Percentiles rank a stretch among this genome's conserved stretches.
phyloP scores from a whole-genome alignment of 2,329 filamentous ascomycete genomes.

The Phialophora macrospora region DNA sequence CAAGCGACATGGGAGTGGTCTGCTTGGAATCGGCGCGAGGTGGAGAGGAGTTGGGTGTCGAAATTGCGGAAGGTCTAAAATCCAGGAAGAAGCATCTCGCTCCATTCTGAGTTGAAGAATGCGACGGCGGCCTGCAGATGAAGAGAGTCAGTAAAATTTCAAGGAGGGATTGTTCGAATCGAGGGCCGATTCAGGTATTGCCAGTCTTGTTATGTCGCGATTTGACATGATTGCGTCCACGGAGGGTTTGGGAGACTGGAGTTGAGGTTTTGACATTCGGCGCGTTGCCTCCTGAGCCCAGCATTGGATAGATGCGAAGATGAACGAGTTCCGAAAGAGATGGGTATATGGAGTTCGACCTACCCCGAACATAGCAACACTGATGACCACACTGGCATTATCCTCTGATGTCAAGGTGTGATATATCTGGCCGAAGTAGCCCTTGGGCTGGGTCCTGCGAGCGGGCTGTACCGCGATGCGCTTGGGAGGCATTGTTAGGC shows the following conservation, averaged over 20 bases:
- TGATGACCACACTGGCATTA: conserved; percentile 71
- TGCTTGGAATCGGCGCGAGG: neutral
- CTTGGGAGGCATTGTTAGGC: conserved; percentile 66
- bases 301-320: neutral
- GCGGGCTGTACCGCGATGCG: conserved; percentile 59
- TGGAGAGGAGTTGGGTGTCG: conserved; percentile 8
- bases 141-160: conserved; percentile 22
- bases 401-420: conserved; percentile 68
- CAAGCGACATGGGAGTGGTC: neutral
- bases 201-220: neutral
- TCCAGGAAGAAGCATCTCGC: conserved; percentile 69
- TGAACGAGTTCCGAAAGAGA: neutral
- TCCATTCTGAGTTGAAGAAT: conserved; percentile 70
- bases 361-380: conserved; percentile 71
- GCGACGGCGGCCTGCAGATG: conserved; percentile 63
- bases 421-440: conserved; percentile 65
- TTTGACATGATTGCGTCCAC: neutral
- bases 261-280: neutral
- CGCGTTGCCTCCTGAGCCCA: neutral
- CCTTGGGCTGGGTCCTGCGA: conserved; percentile 50
- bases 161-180: neutral
- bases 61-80: conserved; percentile 18
- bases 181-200: neutral
- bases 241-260: neutral
- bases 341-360: conserved; percentile 43